A percentile compares a stretch with the other conserved stretches of the same genome.
Conservation (phyloP, 176 grass and related monocot genomes). For the Oryza longistaminata region DNA sequence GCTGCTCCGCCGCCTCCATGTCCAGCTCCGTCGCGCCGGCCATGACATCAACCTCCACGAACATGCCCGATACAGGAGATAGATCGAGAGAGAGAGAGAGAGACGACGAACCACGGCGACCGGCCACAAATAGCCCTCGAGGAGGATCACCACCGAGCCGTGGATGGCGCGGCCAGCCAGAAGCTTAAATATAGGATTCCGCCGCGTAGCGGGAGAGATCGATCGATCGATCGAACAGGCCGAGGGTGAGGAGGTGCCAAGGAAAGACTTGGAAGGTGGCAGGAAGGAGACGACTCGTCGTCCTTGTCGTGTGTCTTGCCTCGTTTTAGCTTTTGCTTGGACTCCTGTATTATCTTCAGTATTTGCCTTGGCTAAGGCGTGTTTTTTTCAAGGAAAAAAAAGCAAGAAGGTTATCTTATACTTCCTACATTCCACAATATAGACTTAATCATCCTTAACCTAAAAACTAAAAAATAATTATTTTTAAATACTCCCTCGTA, state of each 20-base stretch:
- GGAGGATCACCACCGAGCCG: background rate
- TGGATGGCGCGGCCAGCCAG: constrained; percentile 10
- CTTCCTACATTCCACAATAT: too few species aligned
- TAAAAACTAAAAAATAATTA: too few species aligned
- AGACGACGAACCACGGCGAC: too few species aligned
- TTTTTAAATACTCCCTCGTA: too few species aligned
- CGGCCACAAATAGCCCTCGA: background rate
- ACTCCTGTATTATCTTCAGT: background rate
- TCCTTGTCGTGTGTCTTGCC: background rate
- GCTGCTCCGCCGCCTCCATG: constrained; percentile 62
- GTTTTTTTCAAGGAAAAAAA: too few species aligned
- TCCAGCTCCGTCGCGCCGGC: constrained; percentile 23
- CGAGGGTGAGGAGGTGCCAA: constrained; percentile 3
- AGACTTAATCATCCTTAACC: too few species aligned
- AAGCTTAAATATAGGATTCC: constrained; percentile 42
- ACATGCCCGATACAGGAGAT: background rate
- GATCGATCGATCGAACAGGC: background rate
- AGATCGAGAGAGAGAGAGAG: too few species aligned
- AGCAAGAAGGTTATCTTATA: too few species aligned
- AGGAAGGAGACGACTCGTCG: constrained; percentile 22
- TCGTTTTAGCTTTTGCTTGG: constrained; percentile 29
- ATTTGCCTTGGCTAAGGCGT: background rate
- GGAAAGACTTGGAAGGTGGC: constrained; percentile 48
- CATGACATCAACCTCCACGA: background rate
- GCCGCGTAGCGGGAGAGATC: background rate